Base-by-base conservation (phyloP, 1,139 yeast species). In the Debaryomyces nepalensis region DNA sequence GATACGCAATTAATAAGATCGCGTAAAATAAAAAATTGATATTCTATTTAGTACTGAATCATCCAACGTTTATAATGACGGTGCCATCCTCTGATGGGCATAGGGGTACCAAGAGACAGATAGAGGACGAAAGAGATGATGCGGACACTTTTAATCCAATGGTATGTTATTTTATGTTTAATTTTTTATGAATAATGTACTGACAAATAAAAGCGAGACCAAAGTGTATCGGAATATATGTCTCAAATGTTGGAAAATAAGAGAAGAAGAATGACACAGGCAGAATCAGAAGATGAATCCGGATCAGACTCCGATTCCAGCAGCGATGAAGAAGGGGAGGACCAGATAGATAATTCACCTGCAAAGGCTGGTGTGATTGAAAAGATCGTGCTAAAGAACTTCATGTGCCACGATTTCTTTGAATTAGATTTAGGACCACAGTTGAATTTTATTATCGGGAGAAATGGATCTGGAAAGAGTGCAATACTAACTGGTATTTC, bases 401-500 rank as follows among this genome's bases (percentile, higher is more conserved):
- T 87, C 59, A 87, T 87, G 78, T 72, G 98, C 80, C 99, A 93
- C 57, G 84, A 81, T 37, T 81, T 87, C 41, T 86, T 95, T 55
- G 83, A 81, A 43, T 66, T 93, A 12, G 78, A 77, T 2, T 73
- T 95, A 32, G 96, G 96, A 0, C 95, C 96, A 0, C 81, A 85
- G 44, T 75, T 93, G 49, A 95, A 93, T 62, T 89, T 95, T 57
- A 88, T 95, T 44, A 87, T 90, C 26, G 99, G 99, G 9, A 79
- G 87, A 49, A 95, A 95, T 57, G 99, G 99, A 2, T 84, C 96
- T 24, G 99, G 99, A 23, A 95, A 95, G 58, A 84, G 95, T 62
- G 97, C 99, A 1, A 77, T 95, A 22, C 68, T 95, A 47, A 91
- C 98, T 0, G 98, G 97, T 1, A 82, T 95, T 5, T 82, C 95